Percentiles rank a stretch among this genome's conserved stretches.
These are phyloP conservation scores for Fusarium redolens DNA, from an alignment of 2,329 filamentous ascomycete species.

Conservation along the genomic window DNA sequence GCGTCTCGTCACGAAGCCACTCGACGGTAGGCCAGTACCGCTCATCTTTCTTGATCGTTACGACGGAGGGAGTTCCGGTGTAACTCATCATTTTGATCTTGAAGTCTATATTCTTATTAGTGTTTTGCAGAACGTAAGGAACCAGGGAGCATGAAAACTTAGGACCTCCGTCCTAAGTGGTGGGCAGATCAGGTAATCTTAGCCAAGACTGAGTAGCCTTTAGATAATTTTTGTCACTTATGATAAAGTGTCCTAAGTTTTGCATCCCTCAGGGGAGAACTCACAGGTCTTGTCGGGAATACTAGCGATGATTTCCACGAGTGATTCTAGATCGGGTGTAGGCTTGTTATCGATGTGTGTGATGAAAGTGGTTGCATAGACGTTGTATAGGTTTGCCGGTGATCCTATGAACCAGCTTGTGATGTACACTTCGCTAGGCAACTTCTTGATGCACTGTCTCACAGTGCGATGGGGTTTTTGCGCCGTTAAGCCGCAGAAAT, in stretches of 20 bases:
- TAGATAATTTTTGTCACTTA: too few species aligned
- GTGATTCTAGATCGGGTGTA: constrained; percentile 83
- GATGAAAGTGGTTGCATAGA: constrained; percentile 97
- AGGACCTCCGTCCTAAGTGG: rapidly evolving
- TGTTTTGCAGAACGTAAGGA: background rate
- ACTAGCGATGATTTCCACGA: constrained; percentile 83
- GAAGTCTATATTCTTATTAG: constrained; percentile 72
- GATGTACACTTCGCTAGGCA: constrained; percentile 98
- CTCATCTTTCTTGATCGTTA: constrained; percentile 99
- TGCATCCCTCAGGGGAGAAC: constrained; percentile 41
- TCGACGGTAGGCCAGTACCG: constrained; percentile 86
- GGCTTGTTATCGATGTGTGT: constrained; percentile 91
- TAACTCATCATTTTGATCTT: constrained; percentile 98
- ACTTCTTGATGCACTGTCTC: constrained; percentile 93
- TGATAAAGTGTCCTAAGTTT: too few species aligned
- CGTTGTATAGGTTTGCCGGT: constrained; percentile 86
- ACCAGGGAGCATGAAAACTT: too few species aligned
- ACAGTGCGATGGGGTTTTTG: constrained; percentile 96
- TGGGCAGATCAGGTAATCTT: too few species aligned
- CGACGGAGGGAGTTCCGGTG: constrained; percentile 96
- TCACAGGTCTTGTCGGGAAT: constrained; percentile 94
- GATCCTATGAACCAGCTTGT: constrained; percentile 85
- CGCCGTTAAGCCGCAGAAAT: constrained; percentile 93
- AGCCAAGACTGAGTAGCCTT: too few species aligned
- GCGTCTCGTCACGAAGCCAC: constrained; percentile 71